Evolutionary conservation across 768 basidiomycete species (phyloP), one percentile per base, ranked within the genome.

Genomic region (Leccinellum rugosiceps): DNA sequence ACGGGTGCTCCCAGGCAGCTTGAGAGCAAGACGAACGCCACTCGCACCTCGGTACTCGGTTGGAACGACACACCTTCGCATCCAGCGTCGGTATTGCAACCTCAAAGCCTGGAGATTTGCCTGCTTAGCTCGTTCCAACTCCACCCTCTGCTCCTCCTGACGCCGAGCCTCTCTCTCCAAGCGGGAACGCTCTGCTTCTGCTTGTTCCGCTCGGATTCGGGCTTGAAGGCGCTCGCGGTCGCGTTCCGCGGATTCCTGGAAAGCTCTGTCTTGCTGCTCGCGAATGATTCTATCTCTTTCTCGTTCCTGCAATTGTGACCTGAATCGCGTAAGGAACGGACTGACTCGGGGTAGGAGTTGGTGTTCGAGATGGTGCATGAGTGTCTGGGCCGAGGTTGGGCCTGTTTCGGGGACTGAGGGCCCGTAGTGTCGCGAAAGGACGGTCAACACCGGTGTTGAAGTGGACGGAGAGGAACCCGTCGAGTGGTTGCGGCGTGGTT

Each of bases 401-500:
- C 74, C 80, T 13, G 75, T 71, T 14, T 77, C 74, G 3, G 83
- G 78, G 14, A 75, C 69, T 6, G 81, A 75, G 11, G 78, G 74
- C 10, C 94, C 94, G 64, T 91, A 84, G 63, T 97, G 88, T 2
- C 93, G 87, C 1, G 94, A 91, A 21, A 98, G 79, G 45, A 98
- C 83, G 15, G 92, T 92, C 13, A 98, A 77, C 3, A 78, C 73
- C 0, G 89, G 81, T 0, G 74, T 60, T 6, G 77, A 61, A 3
- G 68, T 66, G 5, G 76, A 64, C 6, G 76, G 66, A 0, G 77
- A 72, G 23, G 74, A 70, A 19, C 32, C 55, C 5, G 77, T 64
- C 4, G 65, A 62, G 43, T 67, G 69, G 21, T 72, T 77, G 30
- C 83, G 82, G 17, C 82, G 82, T 0, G 92, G 87, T 67, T 98